Evolutionary conservation across 331 rosid genomes (phyloP), one percentile per base, ranked within the genome.

Genomic region (Saraca asoca): DNA sequence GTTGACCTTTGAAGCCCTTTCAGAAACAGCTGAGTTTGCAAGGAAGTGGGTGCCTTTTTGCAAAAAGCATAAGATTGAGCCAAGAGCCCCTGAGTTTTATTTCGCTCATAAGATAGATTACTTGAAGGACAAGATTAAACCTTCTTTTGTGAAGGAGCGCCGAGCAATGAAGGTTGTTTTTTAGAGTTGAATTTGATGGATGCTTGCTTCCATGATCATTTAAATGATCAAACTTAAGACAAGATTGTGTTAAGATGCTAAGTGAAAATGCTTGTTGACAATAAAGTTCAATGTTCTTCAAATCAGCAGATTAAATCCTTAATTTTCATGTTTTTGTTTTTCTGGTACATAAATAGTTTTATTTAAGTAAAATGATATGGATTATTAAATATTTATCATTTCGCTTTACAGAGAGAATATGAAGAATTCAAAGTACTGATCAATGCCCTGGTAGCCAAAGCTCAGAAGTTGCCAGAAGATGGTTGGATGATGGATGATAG

Each of bases 401-500:
- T 24, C 3, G 13, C 62, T 53, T 24, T 15, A 24, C 86, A 94
- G 99, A 90, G 99, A 76, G 96, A 90, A 76, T 94, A 94, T 58
- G 99, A 94, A 82, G 99, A 94, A 80, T 94, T 88, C 85, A 94
- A 94, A 89, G 62, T 94, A 61, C 75, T 90, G 58, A 88, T 81
- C 84, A 94, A 94, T 83, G 95, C 95, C 33, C 87, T 90, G 44
- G 99, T 90, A 50, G 96, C 95, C 51, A 94, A 90, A 78, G 99
- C 97, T 66, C 99, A 90, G 68, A 94, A 94, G 84, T 85, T 75
- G 87, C 99, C 99, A 4, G 99, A 94, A 78, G 99, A 94, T 90
- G 99, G 99, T 70, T 94, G 99, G 99, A 90, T 96, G 59, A 94
- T 94, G 97, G 96, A 94, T 82, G 99, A 94, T 83, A 96, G 99